phyloP scores from a whole-genome alignment of 805 yeast genomes.

The Zygosaccharomyces gambellarensis region DNA sequence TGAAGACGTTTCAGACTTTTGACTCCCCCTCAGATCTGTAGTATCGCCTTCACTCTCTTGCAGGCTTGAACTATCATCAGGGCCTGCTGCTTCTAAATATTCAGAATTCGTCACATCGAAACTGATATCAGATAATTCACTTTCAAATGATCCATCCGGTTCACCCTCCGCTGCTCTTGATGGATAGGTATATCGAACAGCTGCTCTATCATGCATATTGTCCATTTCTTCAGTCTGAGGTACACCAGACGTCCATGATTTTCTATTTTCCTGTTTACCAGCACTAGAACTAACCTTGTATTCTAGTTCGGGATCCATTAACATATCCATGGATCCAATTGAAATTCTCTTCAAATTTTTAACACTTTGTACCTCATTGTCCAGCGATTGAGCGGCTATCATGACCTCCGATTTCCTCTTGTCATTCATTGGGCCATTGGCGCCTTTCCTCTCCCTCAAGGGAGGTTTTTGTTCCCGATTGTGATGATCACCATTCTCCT shows the following conservation, averaged over 20 bases:
- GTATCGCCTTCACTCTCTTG: not conserved
- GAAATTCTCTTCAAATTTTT: conserved; percentile 69
- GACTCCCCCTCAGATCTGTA: not conserved
- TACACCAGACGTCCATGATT: conserved; percentile 18
- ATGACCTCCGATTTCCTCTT: conserved; percentile 43
- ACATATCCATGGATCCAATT: conserved; percentile 51
- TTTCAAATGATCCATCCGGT: conserved; percentile 4
- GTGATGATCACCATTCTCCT: not conserved
- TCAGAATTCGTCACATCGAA: conserved; percentile 29
- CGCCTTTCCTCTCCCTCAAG: conserved; percentile 5
- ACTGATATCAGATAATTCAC: conserved; percentile 20
- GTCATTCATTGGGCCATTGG: conserved; percentile 13
- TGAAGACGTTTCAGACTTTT: conserved; percentile 4
- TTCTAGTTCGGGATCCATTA: conserved; percentile 70
- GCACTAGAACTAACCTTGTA: conserved; percentile 33
- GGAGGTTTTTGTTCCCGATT: not conserved
- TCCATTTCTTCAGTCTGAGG: conserved; percentile 7
- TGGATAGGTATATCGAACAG: conserved; percentile 3
- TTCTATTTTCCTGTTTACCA: conserved; percentile 12
- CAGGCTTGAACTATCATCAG: not conserved
- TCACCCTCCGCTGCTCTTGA: conserved; percentile 3
- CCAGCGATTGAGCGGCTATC: conserved; percentile 71
- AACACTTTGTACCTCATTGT: conserved; percentile 68
- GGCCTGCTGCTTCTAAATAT: conserved; percentile 18
- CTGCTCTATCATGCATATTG: conserved; percentile 5